Conservation (phyloP, 345 rosid genomes). For the Ceriops zippeliana region DNA sequence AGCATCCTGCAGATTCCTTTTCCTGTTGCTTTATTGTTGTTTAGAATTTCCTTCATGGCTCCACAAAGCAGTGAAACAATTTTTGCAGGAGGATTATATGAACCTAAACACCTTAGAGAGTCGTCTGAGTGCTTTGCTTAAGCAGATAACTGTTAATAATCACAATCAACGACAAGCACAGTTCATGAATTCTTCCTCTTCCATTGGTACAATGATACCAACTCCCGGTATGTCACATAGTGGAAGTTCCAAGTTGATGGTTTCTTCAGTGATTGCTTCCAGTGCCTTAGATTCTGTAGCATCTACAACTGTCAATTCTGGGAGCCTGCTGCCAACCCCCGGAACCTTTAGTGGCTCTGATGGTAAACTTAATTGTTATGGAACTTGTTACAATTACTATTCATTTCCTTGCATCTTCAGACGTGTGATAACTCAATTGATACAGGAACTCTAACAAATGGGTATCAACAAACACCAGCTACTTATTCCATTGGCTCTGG, state of each 20-base stretch:
- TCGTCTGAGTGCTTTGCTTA: slow-evolving; percentile 53
- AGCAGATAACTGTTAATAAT: slow-evolving; percentile 29
- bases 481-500: slow-evolving; percentile 62
- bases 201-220: slow-evolving; percentile 80
- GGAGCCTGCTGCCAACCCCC: slow-evolving; percentile 45
- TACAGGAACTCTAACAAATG: slow-evolving; percentile 65
- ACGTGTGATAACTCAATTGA: slow-evolving; percentile 5
- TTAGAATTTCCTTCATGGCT: slow-evolving; percentile 2
- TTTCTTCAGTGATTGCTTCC: slow-evolving; percentile 51
- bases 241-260: slow-evolving; percentile 51
- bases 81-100: slow-evolving; percentile 73
- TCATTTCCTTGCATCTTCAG: slow-evolving; percentile 9
- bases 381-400: slow-evolving; percentile 1
- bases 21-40: slow-evolving; percentile 1
- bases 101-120: slow-evolving; percentile 62
- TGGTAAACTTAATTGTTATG: slow-evolving; percentile 29
- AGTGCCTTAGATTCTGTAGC: slow-evolving; percentile 46
- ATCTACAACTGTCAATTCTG: slow-evolving; percentile 48
- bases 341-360: slow-evolving; percentile 46
- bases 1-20: neutral
- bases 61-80: neutral
- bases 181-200: slow-evolving; percentile 51
- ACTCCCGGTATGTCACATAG: slow-evolving; percentile 81
- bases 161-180: slow-evolving; percentile 48
- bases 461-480: slow-evolving; percentile 60